Evolutionary conservation across 1,139 yeast species (phyloP), one percentile per base, ranked within the genome.

Genomic region (Yarrowia galli): DNA sequence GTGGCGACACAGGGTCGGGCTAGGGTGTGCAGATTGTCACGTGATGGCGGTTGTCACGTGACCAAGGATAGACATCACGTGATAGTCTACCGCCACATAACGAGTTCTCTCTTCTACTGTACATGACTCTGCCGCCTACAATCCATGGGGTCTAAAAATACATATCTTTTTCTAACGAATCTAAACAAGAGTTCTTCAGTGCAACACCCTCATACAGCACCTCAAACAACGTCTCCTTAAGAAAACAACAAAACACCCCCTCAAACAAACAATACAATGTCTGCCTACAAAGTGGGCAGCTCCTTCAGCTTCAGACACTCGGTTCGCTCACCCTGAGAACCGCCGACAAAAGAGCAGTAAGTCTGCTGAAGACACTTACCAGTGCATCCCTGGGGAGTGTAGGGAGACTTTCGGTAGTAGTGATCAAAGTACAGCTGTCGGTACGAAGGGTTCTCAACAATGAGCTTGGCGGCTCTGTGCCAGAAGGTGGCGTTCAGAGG

Each of bases 401-500:
- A 70, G 1, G 89, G 89, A 56, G 88, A 83, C 70, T 77, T 77
- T 74, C 91, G 82, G 76, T 81, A 83, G 68, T 85, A 82, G 67
- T 77, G 77, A 68, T 81, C 78, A 48, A 83, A 77, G 75, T 84
- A 88, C 69, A 74, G 71, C 69, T 85, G 87, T 69, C 85, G 81
- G 73, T 79, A 78, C 2, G 74, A 79, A 46, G 80, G 75, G 70
- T 83, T 77, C 40, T 77, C 70, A 18, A 74, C 76, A 40, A 75
- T 69, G 28, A 67, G 65, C 32, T 64, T 56, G 12, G 78, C 49
- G 28, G 49, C 73, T 23, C 71, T 53, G 66, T 73, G 75, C 78
- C 78, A 75, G 67, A 74, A 75, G 18, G 70, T 69, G 16, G 73
- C 77, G 49, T 73, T 73, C 38, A 75, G 69, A 8, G 78, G 77